Evolutionary conservation across 2,329 filamentous ascomycete genomes (phyloP).

Genomic region (Epichloe uncinata): DNA sequence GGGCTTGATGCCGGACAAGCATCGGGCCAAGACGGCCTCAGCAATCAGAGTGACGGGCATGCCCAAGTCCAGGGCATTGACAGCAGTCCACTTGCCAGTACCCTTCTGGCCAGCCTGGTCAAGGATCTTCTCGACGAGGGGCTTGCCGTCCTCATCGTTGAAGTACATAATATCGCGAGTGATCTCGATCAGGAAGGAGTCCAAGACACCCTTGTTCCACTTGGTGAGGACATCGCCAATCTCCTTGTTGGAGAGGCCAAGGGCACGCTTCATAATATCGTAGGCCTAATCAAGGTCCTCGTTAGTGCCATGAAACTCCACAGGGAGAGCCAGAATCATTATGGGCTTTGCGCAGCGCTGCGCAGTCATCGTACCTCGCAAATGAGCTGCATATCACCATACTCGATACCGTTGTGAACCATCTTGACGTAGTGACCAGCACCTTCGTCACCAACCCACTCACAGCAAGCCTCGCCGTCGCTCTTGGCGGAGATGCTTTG

Average conservation of each 20-base stretch:
- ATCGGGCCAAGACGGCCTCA: constrained; percentile 90
- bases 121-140: constrained; percentile 96
- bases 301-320: neutral
- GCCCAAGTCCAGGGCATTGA: constrained; percentile 95
- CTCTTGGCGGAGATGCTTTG: constrained; percentile 96
- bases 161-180: constrained; percentile 97
- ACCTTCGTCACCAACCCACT: constrained; percentile 99
- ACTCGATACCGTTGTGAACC: constrained; percentile 99
- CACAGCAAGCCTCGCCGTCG: constrained; percentile 93
- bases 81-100: constrained; percentile 99
- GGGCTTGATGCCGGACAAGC: constrained; percentile 84
- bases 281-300: constrained; percentile 54
- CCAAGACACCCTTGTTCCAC: constrained; percentile 98
- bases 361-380: constrained; percentile 59
- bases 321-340: neutral
- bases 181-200: constrained; percentile 99
- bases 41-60: constrained; percentile 98
- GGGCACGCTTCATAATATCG: constrained; percentile 98
- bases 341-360: neutral
- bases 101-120: constrained; percentile 99
- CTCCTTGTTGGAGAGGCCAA: constrained; percentile 80
- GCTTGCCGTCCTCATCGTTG: constrained; percentile 84
- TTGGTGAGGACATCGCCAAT: constrained; percentile 87
- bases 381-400: constrained; percentile 99
- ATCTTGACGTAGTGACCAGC: constrained; percentile 99